Evolutionary conservation across 495 filamentous ascomycete species (phyloP).

Genomic region (Penicillium salamii): DNA sequence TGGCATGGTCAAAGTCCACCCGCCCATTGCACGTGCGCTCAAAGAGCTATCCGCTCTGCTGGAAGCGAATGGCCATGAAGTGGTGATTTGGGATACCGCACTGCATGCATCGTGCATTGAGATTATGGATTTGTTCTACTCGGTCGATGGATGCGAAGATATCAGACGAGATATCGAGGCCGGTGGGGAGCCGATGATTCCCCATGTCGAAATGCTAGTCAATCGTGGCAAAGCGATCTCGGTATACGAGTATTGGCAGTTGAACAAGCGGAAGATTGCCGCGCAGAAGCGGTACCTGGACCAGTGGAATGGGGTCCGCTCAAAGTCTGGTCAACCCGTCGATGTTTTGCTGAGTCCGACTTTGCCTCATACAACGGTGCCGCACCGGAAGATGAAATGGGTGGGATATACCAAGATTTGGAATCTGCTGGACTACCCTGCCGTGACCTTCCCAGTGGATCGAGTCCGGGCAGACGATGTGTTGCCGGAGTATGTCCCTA

Average conservation of each 20-base stretch:
- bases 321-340: slow-evolving; percentile 47
- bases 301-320: slow-evolving; percentile 49
- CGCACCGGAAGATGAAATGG: slow-evolving; percentile 46
- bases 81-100: slow-evolving; percentile 45
- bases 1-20: slow-evolving; percentile 48
- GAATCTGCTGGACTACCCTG: slow-evolving; percentile 67
- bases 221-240: slow-evolving; percentile 51
- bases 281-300: slow-evolving; percentile 55
- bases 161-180: slow-evolving; percentile 44
- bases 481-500: slow-evolving; percentile 44
- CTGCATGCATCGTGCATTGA: slow-evolving; percentile 43
- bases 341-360: slow-evolving; percentile 63
- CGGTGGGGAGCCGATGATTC: slow-evolving; percentile 54
- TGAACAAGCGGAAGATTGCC: slow-evolving; percentile 50
- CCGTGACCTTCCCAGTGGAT: slow-evolving; percentile 54
- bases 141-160: slow-evolving; percentile 55
- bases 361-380: slow-evolving; percentile 44
- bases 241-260: slow-evolving; percentile 55
- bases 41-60: slow-evolving; percentile 34
- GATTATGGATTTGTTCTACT: slow-evolving; percentile 51
- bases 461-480: slow-evolving; percentile 48
- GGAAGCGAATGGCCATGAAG: slow-evolving; percentile 41
- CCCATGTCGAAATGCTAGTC: slow-evolving; percentile 44
- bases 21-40: slow-evolving; percentile 45
- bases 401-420: slow-evolving; percentile 65